Base-by-base conservation (phyloP, 139 green algal species). In the Chlorella sorokiniana region DNA sequence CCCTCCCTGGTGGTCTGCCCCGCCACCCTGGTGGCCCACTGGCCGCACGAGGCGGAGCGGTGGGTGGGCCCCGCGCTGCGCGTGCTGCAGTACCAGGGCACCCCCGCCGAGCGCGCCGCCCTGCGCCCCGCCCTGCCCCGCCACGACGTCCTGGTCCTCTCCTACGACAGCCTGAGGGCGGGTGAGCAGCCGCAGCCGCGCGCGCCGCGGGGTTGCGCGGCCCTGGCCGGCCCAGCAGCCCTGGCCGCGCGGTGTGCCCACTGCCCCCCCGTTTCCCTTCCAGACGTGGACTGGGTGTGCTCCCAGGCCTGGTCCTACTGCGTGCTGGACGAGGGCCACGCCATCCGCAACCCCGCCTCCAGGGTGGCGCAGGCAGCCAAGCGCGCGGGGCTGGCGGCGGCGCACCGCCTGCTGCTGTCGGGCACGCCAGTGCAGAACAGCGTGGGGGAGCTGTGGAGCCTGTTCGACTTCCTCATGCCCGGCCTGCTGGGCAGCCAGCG, bases 391-490 rank as follows among this genome's bases (percentile, higher is more conserved):
- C 37, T 98, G 27, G 51, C 33, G 23, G 93, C 95, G 38, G 75
- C 89, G 82, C 93, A 98, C 88, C 85, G 97, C 54, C 84, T 99
- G 76, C 81, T 99, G 11, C 91, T 99, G 70, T 92, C 81, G 51
- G 95, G 95, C 61, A 98, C 95, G 0, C 95, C 95, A 54, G 93
- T 98, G 64, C 96, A 99, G 87, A 99, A 99, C 91, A 91, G 92
- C 70, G 93, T 98, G 48, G 65, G 93, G 38, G 97, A 99, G 91
- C 89, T 99, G 48, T 99, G 97, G 97, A 88, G 86, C 6, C 86
- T 99, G 14, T 99, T 99, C 84, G 96, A 99, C 89, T 99, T 98
- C 84, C 83, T 99, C 25, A 98, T 99, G 94, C 96, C 96, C 0
- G 95, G 95, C 56, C 93, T 94, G 73, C 79, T 95, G 11, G 93